A percentile compares a stretch with the other conserved stretches of the same genome.
Evolutionary conservation across 768 basidiomycete species (phyloP).

Genomic region (Leccinum uliginosum): DNA sequence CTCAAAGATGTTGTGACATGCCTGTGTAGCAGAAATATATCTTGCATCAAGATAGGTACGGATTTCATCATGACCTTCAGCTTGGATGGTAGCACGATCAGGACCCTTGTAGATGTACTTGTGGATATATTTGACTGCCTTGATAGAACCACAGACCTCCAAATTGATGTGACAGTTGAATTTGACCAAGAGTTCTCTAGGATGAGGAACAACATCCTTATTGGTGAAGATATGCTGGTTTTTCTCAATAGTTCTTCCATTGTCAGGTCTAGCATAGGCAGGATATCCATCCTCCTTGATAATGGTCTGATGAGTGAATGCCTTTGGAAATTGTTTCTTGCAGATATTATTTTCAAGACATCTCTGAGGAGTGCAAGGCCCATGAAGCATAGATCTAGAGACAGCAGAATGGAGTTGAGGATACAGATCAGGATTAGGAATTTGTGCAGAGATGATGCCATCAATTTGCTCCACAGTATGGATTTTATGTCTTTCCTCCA

Average conservation of each 20-base stretch:
- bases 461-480: not conserved
- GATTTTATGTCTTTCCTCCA: slow-evolving; percentile 1
- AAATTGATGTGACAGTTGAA: no score
- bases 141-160: no score
- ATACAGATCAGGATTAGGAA: not conserved
- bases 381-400: not conserved
- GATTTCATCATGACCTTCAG: no score
- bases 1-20: no score
- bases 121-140: no score
- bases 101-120: no score
- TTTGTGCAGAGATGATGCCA: slow-evolving; percentile 1
- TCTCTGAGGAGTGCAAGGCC: not conserved
- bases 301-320: not conserved
- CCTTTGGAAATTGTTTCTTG: not conserved
- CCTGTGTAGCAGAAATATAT: no score
- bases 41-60: no score
- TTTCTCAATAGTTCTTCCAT: not conserved
- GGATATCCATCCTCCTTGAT: not conserved
- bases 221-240: not conserved
- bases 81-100: no score
- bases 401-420: slow-evolving; percentile 20
- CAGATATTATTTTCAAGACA: not conserved
- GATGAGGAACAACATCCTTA: no score
- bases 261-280: not conserved
- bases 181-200: no score